Percentiles rank a stretch among this genome's conserved stretches.
phyloP scores from a whole-genome alignment of 129 eudicot species.

The Pseudognaphalium luteoalbum region DNA sequence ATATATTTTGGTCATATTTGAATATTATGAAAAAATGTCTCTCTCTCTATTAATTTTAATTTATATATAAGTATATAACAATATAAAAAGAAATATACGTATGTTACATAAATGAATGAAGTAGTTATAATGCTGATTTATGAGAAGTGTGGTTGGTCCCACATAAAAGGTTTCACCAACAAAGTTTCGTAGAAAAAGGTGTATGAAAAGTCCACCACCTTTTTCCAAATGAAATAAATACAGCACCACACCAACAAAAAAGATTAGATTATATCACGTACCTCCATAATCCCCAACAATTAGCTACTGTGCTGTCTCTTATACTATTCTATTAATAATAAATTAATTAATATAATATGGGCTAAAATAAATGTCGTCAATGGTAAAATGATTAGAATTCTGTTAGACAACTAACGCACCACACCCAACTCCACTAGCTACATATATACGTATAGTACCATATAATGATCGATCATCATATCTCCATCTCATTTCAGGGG shows the following conservation, averaged over 20 bases:
- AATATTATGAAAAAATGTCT: too few species aligned
- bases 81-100: not conserved
- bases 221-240: constrained; percentile 11
- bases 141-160: constrained; percentile 29
- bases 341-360: not conserved
- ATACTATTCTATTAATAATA: not conserved
- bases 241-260: not conserved
- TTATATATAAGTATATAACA: too few species aligned
- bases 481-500: not conserved
- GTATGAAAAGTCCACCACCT: constrained; percentile 30
- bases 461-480: not conserved
- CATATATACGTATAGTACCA: constrained; percentile 24
- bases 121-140: not conserved
- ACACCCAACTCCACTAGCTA: constrained; percentile 38
- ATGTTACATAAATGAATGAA: not conserved
- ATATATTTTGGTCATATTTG: not conserved
- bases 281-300: constrained; percentile 4
- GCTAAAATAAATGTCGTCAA: constrained; percentile 8
- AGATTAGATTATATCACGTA: not conserved
- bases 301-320: not conserved
- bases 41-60: not conserved
- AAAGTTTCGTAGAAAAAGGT: constrained; percentile 23
- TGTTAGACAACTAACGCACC: constrained; percentile 46
- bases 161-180: constrained; percentile 30
- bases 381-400: constrained; percentile 28